These are phyloP conservation scores for Parascedosporium putredinis DNA, from an alignment of 2,329 filamentous ascomycete species.

Conservation along the genomic window DNA sequence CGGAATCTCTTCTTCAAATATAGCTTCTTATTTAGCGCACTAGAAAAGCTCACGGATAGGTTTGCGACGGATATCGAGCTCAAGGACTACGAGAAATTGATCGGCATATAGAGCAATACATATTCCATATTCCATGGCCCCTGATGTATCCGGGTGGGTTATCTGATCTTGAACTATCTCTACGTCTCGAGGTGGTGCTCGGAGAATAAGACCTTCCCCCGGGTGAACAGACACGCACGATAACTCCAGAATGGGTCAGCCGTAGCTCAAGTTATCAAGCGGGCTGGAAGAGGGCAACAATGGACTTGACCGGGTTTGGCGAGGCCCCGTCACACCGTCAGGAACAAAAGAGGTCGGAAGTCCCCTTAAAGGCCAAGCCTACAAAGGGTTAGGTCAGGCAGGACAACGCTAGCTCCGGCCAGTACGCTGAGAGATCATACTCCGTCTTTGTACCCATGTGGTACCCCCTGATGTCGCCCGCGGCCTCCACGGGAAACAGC, in stretches of 20 bases:
- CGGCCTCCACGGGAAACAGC: background rate
- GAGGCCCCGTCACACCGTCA: too few species aligned
- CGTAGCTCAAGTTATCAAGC: too few species aligned
- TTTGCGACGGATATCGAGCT: background rate
- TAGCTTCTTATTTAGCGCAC: background rate
- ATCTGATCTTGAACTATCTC: too few species aligned
- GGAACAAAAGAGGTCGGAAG: too few species aligned
- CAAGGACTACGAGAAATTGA: constrained; percentile 3
- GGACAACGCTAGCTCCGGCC: background rate
- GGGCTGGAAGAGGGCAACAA: too few species aligned
- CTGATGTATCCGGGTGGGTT: background rate
- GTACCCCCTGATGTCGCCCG: background rate
- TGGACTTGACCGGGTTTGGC: too few species aligned
- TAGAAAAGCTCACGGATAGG: background rate
- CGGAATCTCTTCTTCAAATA: background rate
- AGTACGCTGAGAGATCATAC: background rate
- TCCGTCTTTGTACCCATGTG: background rate
- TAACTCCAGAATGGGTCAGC: too few species aligned
- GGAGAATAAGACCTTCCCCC: too few species aligned
- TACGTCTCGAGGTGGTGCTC: too few species aligned
- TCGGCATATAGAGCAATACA: constrained; percentile 5
- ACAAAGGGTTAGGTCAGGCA: background rate
- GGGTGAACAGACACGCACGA: too few species aligned
- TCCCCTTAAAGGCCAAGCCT: too few species aligned
- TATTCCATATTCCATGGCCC: background rate